Evolutionary conservation across 345 rosid species (phyloP), one percentile per base, ranked within the genome.

Genomic region (Eucalyptus pauciflora): DNA sequence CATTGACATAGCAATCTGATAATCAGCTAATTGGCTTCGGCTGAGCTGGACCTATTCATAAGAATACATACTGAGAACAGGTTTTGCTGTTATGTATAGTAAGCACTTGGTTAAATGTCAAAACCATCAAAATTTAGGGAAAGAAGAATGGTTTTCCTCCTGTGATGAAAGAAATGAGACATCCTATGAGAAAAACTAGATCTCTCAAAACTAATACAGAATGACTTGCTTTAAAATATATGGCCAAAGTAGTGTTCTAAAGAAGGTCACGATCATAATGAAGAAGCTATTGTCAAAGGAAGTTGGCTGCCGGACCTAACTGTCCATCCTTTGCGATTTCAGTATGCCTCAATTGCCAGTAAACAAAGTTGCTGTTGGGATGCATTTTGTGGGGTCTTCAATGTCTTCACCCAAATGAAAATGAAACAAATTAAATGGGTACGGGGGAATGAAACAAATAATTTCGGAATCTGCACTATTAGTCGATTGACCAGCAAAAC

Each of bases 341-440:
- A 95, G 24, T 52, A 96, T 95, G 95, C 94, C 56, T 96, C 97
- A 81, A 96, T 93, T 60, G 97, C 97, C 86, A 90, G 94, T 88
- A 96, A 93, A 56, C 99, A 93, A 67, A 92, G 90, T 91, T 97
- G 94, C 93, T 96, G 96, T 85, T 92, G 89, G 2, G 58, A 96
- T 89, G 95, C 98, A 91, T 90, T 94, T 46, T 86, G 90, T 13
- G 85, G 80, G 69, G 91, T 86, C 92, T 93, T 96, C 88, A 88
- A 3, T 52, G 89, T 92, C 98, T 97, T 91, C 83, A 89, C 88
- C 79, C 43, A 67, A 67, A n/a, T n/a, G 10, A 67, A n/a, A 31
- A 31, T 14, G 79, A 67, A 67, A 67, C 9, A 5, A 31, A 67
- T 31, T 13, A 31, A 15, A 67, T 8, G 41, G 43, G 20, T 31